Conservation (phyloP, 257 asterid genomes). For the Solanum piurae region DNA sequence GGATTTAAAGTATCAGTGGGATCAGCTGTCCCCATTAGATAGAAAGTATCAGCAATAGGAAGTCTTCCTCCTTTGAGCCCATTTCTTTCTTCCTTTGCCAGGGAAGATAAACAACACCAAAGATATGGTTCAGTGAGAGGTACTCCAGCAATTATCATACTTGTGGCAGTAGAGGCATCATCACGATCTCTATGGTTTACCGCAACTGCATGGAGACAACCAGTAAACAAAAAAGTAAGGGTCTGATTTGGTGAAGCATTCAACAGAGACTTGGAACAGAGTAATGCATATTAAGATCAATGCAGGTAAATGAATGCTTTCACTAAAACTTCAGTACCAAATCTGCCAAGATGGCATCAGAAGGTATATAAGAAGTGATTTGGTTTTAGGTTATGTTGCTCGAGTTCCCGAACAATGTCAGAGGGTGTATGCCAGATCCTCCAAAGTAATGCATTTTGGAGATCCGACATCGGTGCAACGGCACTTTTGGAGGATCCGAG, state of each 20-base stretch:
- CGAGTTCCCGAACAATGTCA: neutral
- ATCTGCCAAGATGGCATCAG: neutral
- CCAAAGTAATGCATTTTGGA: neutral
- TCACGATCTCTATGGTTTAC: slow-evolving; percentile 35
- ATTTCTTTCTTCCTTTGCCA: slow-evolving; percentile 26
- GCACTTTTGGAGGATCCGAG: neutral
- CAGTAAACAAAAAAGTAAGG: neutral
- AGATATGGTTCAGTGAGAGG: slow-evolving; percentile 75
- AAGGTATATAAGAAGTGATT: neutral
- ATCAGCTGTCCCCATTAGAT: slow-evolving; percentile 88
- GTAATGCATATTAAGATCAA: neutral
- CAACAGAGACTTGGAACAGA: neutral
- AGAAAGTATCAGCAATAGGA: slow-evolving; percentile 64
- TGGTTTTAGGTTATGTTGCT: neutral
- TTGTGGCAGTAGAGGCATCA: slow-evolving; percentile 30
- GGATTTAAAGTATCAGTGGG: slow-evolving; percentile 53
- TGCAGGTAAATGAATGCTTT: neutral
- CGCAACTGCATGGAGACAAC: slow-evolving; percentile 47
- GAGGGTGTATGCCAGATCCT: neutral
- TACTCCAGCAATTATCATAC: slow-evolving; percentile 64
- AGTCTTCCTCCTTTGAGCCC: slow-evolving; percentile 50
- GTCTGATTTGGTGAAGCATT: neutral
- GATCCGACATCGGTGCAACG: neutral
- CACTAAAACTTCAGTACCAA: neutral
- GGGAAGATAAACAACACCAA: slow-evolving; percentile 33